Conservation (phyloP, 2,329 filamentous ascomycete genomes). For the Colletotrichum lentis region DNA sequence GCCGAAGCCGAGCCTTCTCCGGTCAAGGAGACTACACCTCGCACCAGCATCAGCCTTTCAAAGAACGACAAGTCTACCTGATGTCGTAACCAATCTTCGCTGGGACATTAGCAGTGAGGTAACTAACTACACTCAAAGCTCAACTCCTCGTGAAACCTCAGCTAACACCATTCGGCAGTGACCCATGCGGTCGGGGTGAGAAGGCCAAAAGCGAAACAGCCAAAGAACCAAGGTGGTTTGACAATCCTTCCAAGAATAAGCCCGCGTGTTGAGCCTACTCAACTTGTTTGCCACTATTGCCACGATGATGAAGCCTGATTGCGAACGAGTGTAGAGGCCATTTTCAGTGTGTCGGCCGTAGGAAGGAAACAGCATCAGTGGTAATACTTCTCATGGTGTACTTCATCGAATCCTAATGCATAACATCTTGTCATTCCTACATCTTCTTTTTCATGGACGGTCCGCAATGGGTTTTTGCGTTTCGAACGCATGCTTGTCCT, state of each 20-base stretch:
- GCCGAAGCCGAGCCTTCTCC: not conserved
- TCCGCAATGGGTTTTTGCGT: not conserved
- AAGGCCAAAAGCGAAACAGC: not conserved
- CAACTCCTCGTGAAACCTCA: not conserved
- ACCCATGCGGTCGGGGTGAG: not conserved
- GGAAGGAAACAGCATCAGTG: not conserved
- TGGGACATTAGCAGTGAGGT: not conserved
- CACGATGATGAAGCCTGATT: not conserved
- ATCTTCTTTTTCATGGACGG: not conserved
- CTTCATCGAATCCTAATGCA: conserved; percentile 9
- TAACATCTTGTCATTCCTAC: not conserved
- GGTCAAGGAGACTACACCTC: not conserved
- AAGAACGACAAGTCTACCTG: not conserved
- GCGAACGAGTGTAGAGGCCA: not conserved
- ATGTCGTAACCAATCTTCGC: not conserved
- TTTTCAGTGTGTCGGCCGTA: not conserved
- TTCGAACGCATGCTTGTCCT: not conserved
- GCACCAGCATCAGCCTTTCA: not conserved
- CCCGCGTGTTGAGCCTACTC: not conserved
- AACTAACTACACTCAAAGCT: not conserved
- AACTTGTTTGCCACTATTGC: not conserved
- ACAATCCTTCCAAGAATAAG: not conserved
- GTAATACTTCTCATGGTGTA: not conserved
- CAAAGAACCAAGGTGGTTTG: not conserved
- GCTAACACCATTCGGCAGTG: not conserved